Conservation (phyloP, 2,329 filamentous ascomycete species). For the Verticillium nonalfalfae region DNA sequence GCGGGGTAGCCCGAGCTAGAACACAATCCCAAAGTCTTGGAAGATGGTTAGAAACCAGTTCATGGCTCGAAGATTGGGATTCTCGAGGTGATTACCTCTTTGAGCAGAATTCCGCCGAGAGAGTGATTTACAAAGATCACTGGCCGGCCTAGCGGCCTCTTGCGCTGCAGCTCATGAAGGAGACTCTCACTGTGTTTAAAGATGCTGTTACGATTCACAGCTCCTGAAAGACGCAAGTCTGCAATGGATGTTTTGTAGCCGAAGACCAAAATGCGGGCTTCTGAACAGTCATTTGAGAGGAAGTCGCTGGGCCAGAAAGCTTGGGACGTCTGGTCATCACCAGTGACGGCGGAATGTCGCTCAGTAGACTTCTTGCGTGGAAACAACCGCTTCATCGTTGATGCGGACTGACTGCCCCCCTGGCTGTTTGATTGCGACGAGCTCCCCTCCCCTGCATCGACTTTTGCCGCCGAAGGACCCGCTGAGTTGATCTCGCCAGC, state of each 20-base stretch:
- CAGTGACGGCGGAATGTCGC: background rate
- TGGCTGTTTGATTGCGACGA: too few species aligned
- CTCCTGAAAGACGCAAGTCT: background rate
- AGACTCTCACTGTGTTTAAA: slow-evolving; percentile 8
- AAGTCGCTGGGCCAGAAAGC: slow-evolving; percentile 9
- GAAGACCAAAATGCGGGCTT: slow-evolving; percentile 4
- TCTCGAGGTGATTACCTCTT: background rate
- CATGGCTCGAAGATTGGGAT: too few species aligned
- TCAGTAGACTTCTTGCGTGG: background rate
- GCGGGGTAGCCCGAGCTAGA: background rate
- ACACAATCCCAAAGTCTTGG: background rate
- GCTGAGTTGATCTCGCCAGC: background rate
- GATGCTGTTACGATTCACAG: slow-evolving; percentile 5
- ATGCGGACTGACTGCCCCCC: background rate
- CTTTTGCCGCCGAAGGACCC: too few species aligned
- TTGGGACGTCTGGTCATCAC: background rate
- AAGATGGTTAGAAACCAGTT: background rate
- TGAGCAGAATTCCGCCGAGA: slow-evolving; percentile 11
- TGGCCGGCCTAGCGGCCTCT: background rate
- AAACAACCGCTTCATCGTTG: background rate
- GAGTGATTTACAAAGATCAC: slow-evolving; percentile 11
- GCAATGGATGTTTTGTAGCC: slow-evolving; percentile 10
- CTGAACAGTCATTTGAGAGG: slow-evolving; percentile 4
- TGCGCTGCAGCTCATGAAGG: slow-evolving; percentile 2
- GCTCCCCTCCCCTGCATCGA: too few species aligned